A percentile compares a stretch with the other conserved stretches of the same genome.
These are phyloP conservation scores for Posidonia oceanica DNA, from an alignment of 116 monocot species.

Conservation along the genomic window DNA sequence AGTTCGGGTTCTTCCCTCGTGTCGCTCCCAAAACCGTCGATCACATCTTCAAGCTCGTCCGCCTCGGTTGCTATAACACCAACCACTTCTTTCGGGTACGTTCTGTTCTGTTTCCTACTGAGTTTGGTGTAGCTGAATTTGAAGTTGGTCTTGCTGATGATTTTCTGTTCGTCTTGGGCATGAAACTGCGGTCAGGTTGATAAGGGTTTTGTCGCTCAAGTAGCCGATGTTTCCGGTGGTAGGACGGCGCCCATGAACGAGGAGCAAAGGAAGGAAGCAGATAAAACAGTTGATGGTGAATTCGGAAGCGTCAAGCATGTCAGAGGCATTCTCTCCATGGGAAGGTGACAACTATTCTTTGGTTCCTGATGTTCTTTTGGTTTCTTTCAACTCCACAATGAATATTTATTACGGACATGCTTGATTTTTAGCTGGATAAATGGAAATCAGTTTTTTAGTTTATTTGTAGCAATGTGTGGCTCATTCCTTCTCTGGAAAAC, in stretches of 20 bases:
- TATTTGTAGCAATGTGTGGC: no score
- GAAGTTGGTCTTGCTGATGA: no score
- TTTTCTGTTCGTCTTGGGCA: no score
- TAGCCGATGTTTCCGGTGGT: slow-evolving; percentile 71
- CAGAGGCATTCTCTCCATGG: slow-evolving; percentile 95
- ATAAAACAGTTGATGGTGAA: slow-evolving; percentile 89
- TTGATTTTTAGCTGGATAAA: no score
- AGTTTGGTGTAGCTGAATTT: no score
- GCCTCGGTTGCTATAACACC: slow-evolving; percentile 88
- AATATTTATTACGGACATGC: no score
- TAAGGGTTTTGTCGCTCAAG: slow-evolving; percentile 97
- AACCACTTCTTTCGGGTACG: slow-evolving; percentile 93
- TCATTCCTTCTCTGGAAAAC: no score
- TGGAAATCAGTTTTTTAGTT: no score
- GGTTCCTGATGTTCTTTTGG: neutral
- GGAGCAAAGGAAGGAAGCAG: slow-evolving; percentile 64
- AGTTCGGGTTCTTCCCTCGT: slow-evolving; percentile 79
- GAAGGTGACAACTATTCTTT: slow-evolving; percentile 40
- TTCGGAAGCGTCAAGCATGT: slow-evolving; percentile 90
- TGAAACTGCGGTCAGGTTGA: slow-evolving; percentile 40
- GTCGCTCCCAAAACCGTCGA: slow-evolving; percentile 93
- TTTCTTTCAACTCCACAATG: no score
- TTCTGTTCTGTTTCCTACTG: no score
- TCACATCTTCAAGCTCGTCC: slow-evolving; percentile 89
- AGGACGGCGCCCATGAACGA: slow-evolving; percentile 87